These are phyloP conservation scores for Cytospora schulzeri DNA, from an alignment of 2,329 filamentous ascomycete species.

Conservation along the genomic window DNA sequence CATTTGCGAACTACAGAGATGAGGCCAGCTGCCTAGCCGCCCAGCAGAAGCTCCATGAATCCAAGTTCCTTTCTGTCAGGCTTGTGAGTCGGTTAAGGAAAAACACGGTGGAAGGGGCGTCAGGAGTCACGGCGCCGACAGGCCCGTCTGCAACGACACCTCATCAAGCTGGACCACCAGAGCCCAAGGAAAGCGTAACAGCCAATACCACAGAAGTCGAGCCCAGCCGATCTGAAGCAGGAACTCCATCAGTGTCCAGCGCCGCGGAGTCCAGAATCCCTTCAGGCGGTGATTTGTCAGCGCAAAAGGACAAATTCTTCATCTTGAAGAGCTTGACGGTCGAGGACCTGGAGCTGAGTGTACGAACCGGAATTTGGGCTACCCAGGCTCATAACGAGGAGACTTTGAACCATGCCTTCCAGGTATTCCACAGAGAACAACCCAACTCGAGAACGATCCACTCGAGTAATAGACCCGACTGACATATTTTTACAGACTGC, in stretches of 20 bases:
- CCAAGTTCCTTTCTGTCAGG: conserved; percentile 80
- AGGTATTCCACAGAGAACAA: conserved; percentile 54
- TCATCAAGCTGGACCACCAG: conserved; percentile 24
- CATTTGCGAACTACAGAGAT: conserved; percentile 92
- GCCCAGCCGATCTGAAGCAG: conserved; percentile 13
- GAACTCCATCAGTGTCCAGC: conserved; percentile 4
- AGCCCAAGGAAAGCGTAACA: conserved; percentile 17
- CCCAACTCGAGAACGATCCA: conserved; percentile 5
- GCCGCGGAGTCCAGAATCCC: conserved; percentile 6
- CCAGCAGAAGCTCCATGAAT: conserved; percentile 86
- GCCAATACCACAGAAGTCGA: conserved; percentile 16
- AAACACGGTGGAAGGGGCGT: conserved; percentile 49
- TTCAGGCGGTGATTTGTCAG: conserved; percentile 28
- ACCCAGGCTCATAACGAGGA: conserved; percentile 93
- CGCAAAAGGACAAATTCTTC: conserved; percentile 75
- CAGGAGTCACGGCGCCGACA: conserved; percentile 55
- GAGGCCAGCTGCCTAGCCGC: conserved; percentile 75
- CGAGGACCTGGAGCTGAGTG: conserved; percentile 86
- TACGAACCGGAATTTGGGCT: conserved; percentile 88
- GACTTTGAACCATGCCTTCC: conserved; percentile 78
- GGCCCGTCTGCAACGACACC: conserved; percentile 49
- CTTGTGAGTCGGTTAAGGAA: conserved; percentile 82
- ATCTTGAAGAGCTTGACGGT: conserved; percentile 90
- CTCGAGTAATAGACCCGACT: not conserved
- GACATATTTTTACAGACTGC: conserved; percentile 54